These are phyloP conservation scores for Cyphellophora europaea DNA, from an alignment of 2,329 filamentous ascomycete species.

Conservation along the genomic window DNA sequence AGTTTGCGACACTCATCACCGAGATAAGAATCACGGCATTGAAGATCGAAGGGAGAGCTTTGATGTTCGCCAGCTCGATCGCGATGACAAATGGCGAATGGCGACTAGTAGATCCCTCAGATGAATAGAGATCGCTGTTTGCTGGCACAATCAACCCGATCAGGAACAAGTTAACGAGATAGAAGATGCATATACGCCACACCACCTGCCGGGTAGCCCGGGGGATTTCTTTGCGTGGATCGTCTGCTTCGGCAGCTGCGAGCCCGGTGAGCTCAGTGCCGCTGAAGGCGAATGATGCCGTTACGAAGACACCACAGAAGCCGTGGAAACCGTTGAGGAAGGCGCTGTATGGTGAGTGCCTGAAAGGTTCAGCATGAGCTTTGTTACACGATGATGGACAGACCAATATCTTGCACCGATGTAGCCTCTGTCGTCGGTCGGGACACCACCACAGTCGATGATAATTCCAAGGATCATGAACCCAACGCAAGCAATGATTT, in stretches of 20 bases:
- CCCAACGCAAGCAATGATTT: conserved; percentile 49
- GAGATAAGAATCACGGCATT: conserved; percentile 90
- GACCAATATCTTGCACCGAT: conserved; percentile 25
- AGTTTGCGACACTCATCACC: conserved; percentile 85
- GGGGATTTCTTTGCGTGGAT: conserved; percentile 62
- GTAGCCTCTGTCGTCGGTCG: conserved; percentile 14
- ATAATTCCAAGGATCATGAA: conserved; percentile 76
- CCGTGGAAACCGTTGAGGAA: conserved; percentile 59
- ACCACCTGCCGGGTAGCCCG: conserved; percentile 85
- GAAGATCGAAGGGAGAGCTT: conserved; percentile 75
- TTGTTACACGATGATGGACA: conserved; percentile 35
- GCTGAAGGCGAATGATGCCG: conserved; percentile 53
- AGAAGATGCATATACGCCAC: conserved; percentile 88
- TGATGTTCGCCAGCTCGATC: conserved; percentile 73
- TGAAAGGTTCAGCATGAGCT: conserved; percentile 43
- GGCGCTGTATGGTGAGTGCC: conserved; percentile 55
- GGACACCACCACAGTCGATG: conserved; percentile 64
- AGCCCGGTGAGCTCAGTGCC: conserved; percentile 55
- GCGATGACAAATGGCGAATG: conserved; percentile 92
- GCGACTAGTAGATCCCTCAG: conserved; percentile 58
- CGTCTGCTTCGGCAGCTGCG: conserved; percentile 48
- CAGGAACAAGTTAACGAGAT: conserved; percentile 70
- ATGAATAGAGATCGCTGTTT: conserved; percentile 35
- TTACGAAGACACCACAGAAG: conserved; percentile 55
- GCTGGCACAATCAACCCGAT: conserved; percentile 70